These are phyloP conservation scores for Fusarium devonianum DNA, from an alignment of 2,329 filamentous ascomycete genomes.

Conservation along the genomic window DNA sequence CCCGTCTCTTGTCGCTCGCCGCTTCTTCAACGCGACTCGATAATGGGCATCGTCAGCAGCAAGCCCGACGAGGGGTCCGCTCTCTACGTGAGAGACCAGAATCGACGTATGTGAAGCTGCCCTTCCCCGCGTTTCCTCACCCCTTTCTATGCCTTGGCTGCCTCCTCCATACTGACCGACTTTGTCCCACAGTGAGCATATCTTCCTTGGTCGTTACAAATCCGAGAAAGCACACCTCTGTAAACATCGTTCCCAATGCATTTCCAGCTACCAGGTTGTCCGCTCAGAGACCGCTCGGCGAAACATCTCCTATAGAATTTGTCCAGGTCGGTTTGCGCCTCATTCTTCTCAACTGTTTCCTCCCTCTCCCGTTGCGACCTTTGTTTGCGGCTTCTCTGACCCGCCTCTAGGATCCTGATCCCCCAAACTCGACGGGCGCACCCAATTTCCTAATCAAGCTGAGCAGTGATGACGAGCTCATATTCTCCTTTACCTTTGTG, in stretches of 20 bases:
- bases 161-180: slow-evolving; percentile 30
- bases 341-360: slow-evolving; percentile 12
- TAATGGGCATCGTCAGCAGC: slow-evolving; percentile 93
- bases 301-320: slow-evolving; percentile 83
- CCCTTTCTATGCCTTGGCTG: slow-evolving; percentile 21
- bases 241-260: slow-evolving; percentile 83
- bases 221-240: slow-evolving; percentile 75
- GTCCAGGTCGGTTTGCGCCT: slow-evolving; percentile 73
- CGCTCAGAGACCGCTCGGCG: slow-evolving; percentile 74
- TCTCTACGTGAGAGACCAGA: slow-evolving; percentile 90
- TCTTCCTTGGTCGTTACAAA: slow-evolving; percentile 84
- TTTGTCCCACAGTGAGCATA: slow-evolving; percentile 74
- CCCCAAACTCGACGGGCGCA: slow-evolving; percentile 52
- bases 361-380: slow-evolving; percentile 22
- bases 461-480: slow-evolving; percentile 88
- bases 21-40: slow-evolving; percentile 46
- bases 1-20: slow-evolving; percentile 28
- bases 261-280: slow-evolving; percentile 83
- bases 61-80: slow-evolving; percentile 81
- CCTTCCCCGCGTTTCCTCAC: slow-evolving; percentile 17
- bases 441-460: slow-evolving; percentile 87
- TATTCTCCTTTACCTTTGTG: slow-evolving; percentile 91
- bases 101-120: slow-evolving; percentile 72
- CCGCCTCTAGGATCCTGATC: slow-evolving; percentile 75
- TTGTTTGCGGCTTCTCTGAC: slow-evolving; percentile 30